These are phyloP conservation scores for Theileria annulata DNA, from an alignment of 169 alveolate genomes.

Conservation along the genomic window DNA sequence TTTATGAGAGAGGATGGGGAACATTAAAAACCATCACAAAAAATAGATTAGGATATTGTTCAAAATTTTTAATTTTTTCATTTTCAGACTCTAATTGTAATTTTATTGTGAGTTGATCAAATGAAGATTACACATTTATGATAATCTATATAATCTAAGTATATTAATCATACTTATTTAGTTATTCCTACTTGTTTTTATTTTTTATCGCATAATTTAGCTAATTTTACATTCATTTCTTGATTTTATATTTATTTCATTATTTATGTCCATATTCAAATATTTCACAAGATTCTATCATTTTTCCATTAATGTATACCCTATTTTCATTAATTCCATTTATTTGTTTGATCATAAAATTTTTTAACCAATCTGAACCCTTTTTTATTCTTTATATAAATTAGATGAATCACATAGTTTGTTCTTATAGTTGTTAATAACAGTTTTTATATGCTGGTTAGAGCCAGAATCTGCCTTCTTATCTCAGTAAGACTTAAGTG, in stretches of 20 bases:
- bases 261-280: background rate
- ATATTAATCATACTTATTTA: too few species aligned
- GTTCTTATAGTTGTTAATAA: background rate
- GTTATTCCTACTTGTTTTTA: background rate
- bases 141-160: background rate
- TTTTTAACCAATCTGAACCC: background rate
- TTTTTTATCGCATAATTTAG: background rate
- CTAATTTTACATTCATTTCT: background rate
- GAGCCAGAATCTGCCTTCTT: background rate
- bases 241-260: too few species aligned
- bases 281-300: background rate
- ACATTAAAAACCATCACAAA: background rate
- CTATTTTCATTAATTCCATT: background rate
- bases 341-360: background rate
- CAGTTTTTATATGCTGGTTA: background rate
- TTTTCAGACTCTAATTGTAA: background rate
- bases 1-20: background rate
- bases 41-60: background rate
- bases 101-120: background rate
- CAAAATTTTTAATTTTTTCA: background rate
- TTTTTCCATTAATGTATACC: background rate
- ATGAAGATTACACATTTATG: background rate
- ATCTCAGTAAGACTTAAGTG: background rate
- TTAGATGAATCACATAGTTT: background rate
- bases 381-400: too few species aligned